Evolutionary conservation across 495 filamentous ascomycete genomes (phyloP), one percentile per base, ranked within the genome.

Genomic region (Chlorociboria aeruginascens): DNA sequence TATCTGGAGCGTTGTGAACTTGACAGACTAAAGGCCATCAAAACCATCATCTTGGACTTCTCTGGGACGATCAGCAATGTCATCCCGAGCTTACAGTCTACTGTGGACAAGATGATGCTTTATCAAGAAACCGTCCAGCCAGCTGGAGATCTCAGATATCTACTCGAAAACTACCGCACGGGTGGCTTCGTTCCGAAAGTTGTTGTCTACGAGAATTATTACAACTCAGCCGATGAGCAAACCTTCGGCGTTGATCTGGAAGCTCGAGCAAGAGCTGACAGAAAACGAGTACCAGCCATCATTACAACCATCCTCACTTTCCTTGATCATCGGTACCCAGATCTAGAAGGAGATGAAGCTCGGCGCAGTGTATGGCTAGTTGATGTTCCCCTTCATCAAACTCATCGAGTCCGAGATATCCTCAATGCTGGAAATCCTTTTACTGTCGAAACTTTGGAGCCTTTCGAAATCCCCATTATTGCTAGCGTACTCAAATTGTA

Each of bases 41-140:
- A 97, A 70, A 85, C 92, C 17, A 92, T 99, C 16, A 81, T 99
- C 45, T 75, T 99, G 31, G 92, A 99, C 66, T 97, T 97, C 66
- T 95, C 93, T 16, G 93, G 92, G 12, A 88, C 92, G 25, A 86
- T 99, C 64, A 92, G 89, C 72, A 97, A 99, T 56, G 89, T 96
- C 55, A 97, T 99, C 56, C 93, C 92, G 12, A 92, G 83, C 56
- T 67, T 99, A 41, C 93, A 97, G 60, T 86, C 90, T 50, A 86
- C 86, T 1, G 88, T 97, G 12, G 93, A 97, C 64, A 85, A 89
- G 57, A 96, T 99, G 92, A 87, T 96, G 82, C 73, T 97, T 20
- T 97, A 93, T 62, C 93, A 99, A 67, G 92, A 99, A 70, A 97
- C 92, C 2, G 85, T 99, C 25, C 93, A 95, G 61, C 92, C 92